phyloP scores from a whole-genome alignment of 176 grass and related monocot species.

The Tillandsia fasciculata region DNA sequence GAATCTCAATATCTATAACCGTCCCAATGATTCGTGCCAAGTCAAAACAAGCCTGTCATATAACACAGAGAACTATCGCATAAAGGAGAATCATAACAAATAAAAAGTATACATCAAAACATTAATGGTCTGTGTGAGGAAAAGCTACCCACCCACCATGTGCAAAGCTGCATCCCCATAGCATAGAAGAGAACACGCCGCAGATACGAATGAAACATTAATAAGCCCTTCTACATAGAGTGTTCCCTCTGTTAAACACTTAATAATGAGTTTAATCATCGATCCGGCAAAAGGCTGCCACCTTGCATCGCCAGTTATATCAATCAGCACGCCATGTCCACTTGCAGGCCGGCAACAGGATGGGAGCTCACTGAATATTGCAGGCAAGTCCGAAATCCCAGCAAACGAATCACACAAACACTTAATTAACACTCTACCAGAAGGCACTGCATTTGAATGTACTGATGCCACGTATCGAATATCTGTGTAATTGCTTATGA shows the following conservation, averaged over 20 bases:
- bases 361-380: slow-evolving; percentile 63
- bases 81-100: neutral
- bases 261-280: slow-evolving; percentile 68
- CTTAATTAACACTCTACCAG: slow-evolving; percentile 44
- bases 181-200: slow-evolving; percentile 64
- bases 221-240: slow-evolving; percentile 80
- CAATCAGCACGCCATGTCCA: slow-evolving; percentile 62
- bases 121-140: slow-evolving; percentile 4
- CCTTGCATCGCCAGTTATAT: slow-evolving; percentile 46
- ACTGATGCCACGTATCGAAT: slow-evolving; percentile 44
- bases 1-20: slow-evolving; percentile 48
- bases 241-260: slow-evolving; percentile 78
- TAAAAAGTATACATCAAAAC: slow-evolving; percentile 4
- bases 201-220: slow-evolving; percentile 53
- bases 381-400: slow-evolving; percentile 41
- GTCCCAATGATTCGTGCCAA: slow-evolving; percentile 72
- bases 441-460: slow-evolving; percentile 20
- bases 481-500: slow-evolving; percentile 32
- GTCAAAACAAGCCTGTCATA: slow-evolving; percentile 81
- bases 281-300: slow-evolving; percentile 63
- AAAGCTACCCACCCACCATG: slow-evolving; percentile 42
- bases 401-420: slow-evolving; percentile 58
- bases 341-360: slow-evolving; percentile 44
- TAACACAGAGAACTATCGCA: neutral
- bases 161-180: slow-evolving; percentile 67